phyloP scores from a whole-genome alignment of 2,329 filamentous ascomycete genomes.

The Fusarium beomiforme region DNA sequence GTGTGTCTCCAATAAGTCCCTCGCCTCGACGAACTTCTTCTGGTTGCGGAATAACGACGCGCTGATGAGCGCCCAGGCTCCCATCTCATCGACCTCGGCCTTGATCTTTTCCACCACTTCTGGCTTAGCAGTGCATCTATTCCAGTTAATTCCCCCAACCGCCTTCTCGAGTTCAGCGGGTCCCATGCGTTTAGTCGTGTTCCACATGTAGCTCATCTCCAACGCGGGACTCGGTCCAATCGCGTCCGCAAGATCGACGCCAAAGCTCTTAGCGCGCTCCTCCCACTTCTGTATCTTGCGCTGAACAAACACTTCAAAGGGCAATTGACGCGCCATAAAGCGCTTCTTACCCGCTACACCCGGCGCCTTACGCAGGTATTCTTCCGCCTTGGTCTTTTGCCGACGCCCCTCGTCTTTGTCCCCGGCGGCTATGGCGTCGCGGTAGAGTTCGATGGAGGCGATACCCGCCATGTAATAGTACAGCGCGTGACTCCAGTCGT shows the following conservation, averaged over 20 bases:
- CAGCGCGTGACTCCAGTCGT: constrained; percentile 89
- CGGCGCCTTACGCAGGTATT: constrained; percentile 77
- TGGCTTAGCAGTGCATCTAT: constrained; percentile 63
- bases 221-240: constrained; percentile 82
- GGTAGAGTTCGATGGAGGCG: constrained; percentile 84
- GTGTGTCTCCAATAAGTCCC: constrained; percentile 68
- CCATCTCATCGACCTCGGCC: constrained; percentile 67
- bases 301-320: constrained; percentile 86
- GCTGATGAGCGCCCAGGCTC: constrained; percentile 72
- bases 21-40: constrained; percentile 71
- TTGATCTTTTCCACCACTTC: constrained; percentile 57
- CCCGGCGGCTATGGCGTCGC: constrained; percentile 59
- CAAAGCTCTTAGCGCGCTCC: constrained; percentile 73
- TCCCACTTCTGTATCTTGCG: constrained; percentile 93
- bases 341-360: constrained; percentile 83
- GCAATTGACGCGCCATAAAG: constrained; percentile 89
- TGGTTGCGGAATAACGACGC: constrained; percentile 73
- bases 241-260: constrained; percentile 78
- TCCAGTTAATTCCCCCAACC: constrained; percentile 71
- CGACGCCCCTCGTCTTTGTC: constrained; percentile 58
- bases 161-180: constrained; percentile 70
- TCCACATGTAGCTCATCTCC: constrained; percentile 97
- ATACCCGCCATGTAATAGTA: constrained; percentile 90
- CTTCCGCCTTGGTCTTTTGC: constrained; percentile 72
- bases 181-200: constrained; percentile 84